Percentiles rank a stretch among this genome's conserved stretches.
Evolutionary conservation across 2,329 filamentous ascomycete species (phyloP).

Genomic region (Botryotinia calthae): DNA sequence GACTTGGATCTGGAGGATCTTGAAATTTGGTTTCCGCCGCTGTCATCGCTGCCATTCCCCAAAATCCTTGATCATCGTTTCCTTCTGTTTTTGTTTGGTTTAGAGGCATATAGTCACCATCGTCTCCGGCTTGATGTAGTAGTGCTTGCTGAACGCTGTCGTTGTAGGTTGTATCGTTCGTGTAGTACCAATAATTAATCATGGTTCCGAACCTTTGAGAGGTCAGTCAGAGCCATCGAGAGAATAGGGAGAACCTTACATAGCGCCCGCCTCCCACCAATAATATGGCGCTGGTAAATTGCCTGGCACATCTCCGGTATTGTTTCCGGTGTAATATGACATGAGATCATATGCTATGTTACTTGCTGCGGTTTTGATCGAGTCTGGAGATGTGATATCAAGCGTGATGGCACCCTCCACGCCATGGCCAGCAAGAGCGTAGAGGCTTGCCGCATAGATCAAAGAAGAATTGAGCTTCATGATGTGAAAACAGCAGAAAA

Average conservation of each 20-base stretch:
- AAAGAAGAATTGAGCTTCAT: constrained; percentile 16
- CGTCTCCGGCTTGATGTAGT: constrained; percentile 67
- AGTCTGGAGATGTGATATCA: constrained; percentile 27
- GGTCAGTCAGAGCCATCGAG: background rate
- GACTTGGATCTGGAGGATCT: constrained; percentile 52
- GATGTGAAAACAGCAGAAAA: background rate
- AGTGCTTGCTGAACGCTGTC: constrained; percentile 58
- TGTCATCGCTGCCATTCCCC: constrained; percentile 66
- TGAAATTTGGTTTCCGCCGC: constrained; percentile 65
- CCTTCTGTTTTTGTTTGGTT: constrained; percentile 59
- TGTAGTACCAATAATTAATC: constrained; percentile 81
- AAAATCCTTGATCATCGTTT: constrained; percentile 64
- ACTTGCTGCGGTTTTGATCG: constrained; percentile 35
- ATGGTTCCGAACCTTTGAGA: constrained; percentile 50
- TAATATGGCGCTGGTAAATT: constrained; percentile 43
- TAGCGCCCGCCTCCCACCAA: constrained; percentile 44
- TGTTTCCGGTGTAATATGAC: constrained; percentile 49
- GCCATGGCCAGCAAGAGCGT: constrained; percentile 16
- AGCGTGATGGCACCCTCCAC: constrained; percentile 18
- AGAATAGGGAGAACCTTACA: constrained; percentile 45
- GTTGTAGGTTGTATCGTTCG: constrained; percentile 63
- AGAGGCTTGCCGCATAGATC: constrained; percentile 10
- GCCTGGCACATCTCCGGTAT: constrained; percentile 48
- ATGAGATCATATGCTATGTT: constrained; percentile 48
- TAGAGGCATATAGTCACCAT: constrained; percentile 71